Conservation (phyloP, 1,284 basidiomycete species). For the Cryptococcus amylolentus region DNA sequence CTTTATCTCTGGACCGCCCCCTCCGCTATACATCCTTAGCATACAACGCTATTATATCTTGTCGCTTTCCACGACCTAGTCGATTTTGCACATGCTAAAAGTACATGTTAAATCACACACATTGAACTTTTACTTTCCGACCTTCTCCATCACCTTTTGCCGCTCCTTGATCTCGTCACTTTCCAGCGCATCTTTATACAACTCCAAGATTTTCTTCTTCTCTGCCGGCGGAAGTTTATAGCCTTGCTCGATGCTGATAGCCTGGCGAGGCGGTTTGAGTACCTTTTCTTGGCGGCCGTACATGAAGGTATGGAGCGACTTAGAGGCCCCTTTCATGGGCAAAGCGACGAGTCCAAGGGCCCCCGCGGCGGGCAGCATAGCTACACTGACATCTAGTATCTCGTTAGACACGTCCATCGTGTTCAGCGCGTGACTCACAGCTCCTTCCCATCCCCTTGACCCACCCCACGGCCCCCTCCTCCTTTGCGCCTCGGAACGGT, state of each 20-base stretch:
- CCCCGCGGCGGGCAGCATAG: slow-evolving; percentile 28
- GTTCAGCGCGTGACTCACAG: slow-evolving; percentile 43
- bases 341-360: slow-evolving; percentile 52
- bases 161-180: slow-evolving; percentile 41
- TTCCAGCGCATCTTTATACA: slow-evolving; percentile 49
- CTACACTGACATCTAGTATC: background rate
- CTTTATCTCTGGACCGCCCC: slow-evolving; percentile 12
- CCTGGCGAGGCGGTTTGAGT: slow-evolving; percentile 25
- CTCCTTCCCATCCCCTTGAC: slow-evolving; percentile 56
- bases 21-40: too few relatives aligned
- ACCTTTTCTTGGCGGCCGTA: slow-evolving; percentile 21
- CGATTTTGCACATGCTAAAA: slow-evolving; percentile 5
- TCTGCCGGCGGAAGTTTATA: slow-evolving; percentile 25
- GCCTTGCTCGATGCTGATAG: slow-evolving; percentile 10
- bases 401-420: background rate
- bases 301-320: slow-evolving; percentile 42
- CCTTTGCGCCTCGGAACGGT: slow-evolving; percentile 54
- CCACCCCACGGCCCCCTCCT: slow-evolving; percentile 54
- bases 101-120: too few relatives aligned
- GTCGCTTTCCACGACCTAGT: too few relatives aligned
- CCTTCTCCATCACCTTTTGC: slow-evolving; percentile 41
- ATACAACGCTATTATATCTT: too few relatives aligned
- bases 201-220: slow-evolving; percentile 45
- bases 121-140: slow-evolving; percentile 46
- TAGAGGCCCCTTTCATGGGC: slow-evolving; percentile 53